Evolutionary conservation across 106 monocot genomes (phyloP).

Genomic region (Dioscorea dumetorum): DNA sequence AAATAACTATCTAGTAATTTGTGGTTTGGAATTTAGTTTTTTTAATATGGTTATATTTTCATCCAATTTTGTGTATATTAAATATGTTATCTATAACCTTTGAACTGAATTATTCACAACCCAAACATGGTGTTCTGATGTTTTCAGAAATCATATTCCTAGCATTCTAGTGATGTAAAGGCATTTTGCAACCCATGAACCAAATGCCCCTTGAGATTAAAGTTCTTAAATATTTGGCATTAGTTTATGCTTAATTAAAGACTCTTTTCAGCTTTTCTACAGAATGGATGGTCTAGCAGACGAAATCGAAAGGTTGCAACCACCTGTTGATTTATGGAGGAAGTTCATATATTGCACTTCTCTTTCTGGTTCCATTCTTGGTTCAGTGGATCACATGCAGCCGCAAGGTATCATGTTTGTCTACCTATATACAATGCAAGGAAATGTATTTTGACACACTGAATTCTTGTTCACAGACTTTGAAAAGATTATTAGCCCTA

Average conservation of each 20-base stretch:
- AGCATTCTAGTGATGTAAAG: too few species aligned
- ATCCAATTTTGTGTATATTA: too few species aligned
- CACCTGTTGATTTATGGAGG: slow-evolving; percentile 83
- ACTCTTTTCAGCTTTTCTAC: slow-evolving; percentile 54
- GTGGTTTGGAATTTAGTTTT: too few species aligned
- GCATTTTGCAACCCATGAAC: too few species aligned
- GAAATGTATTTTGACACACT: slow-evolving; percentile 2
- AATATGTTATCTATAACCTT: too few species aligned
- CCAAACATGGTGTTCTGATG: too few species aligned
- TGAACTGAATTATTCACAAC: too few species aligned
- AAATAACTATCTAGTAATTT: too few species aligned
- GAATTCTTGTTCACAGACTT: slow-evolving; percentile 44
- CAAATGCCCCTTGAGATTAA: too few species aligned
- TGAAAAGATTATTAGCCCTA: slow-evolving; percentile 62
- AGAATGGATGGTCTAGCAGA: slow-evolving; percentile 83
- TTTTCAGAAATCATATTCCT: too few species aligned
- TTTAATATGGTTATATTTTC: too few species aligned
- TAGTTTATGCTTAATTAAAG: background rate
- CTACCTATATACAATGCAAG: background rate
- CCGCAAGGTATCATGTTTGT: slow-evolving; percentile 49
- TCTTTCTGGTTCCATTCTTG: slow-evolving; percentile 77
- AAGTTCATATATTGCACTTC: slow-evolving; percentile 96
- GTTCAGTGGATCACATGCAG: slow-evolving; percentile 91
- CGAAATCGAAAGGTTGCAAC: slow-evolving; percentile 77
- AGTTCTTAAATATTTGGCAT: too few species aligned